Base-by-base conservation (phyloP, 1,139 yeast genomes). In the Pichia kudriavzevii region DNA sequence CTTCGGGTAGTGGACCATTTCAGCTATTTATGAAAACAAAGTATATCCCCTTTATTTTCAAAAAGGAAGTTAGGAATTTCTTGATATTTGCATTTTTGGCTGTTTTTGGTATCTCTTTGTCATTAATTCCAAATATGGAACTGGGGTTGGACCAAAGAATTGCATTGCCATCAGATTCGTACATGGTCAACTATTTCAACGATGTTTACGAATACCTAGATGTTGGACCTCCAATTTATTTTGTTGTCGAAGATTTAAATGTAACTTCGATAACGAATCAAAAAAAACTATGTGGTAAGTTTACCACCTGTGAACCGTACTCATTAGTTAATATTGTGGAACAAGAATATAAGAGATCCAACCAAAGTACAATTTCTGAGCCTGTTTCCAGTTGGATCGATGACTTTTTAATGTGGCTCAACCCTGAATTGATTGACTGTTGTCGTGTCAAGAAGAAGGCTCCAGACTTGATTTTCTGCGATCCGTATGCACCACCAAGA, bases 321-420 rank as follows among this genome's bases (percentile, higher is more conserved):
- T 88, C 96, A 1, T 56, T 91, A 26, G 77, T 84, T 2, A 91
- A 87, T 49, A 66, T 88, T n/a, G 59, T 91, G 30, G 95, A 87
- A 49, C 93, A 84, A 55, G 98, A 91, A 53, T 72, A 81, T 37
- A 74, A 77, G 43, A 62, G 95, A 31, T 65, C 77, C 0, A 63
- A 72, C 2, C 51, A 64, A 7, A 79, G 93, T 1, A 79, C 80
- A 10, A 67, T 91, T 30, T 69, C 72, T 2, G 93, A 83, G 32
- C 95, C 97, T 0, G 73, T 85, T 2, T 77, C 95, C 1, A 80
- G 81, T 49, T 91, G 97, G 97, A 63, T 87, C 35, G 98, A 91
- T 57, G 97, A 91, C 53, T 88, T 75, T 53, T 66, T 91, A 44
- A 70, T 77, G 31, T 91, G 93, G 82, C 62, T 88, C 42, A 87